Evolutionary conservation across 2,329 filamentous ascomycete species (phyloP).

Genomic region (Ophiostoma sp.): DNA sequence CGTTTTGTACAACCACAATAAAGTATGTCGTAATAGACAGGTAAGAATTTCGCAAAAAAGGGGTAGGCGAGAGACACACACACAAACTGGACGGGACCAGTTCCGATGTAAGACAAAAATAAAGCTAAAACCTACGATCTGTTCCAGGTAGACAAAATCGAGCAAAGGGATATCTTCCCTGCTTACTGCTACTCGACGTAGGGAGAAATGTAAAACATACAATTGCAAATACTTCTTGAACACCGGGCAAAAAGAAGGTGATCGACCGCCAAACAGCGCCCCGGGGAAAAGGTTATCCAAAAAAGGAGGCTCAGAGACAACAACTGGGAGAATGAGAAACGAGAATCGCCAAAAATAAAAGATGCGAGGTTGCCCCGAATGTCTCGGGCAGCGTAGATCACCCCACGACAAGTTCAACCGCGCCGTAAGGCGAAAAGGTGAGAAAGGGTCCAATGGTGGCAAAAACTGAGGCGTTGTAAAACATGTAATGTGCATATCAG

Average conservation of each 20-base stretch:
- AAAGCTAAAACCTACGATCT: constrained; percentile 18
- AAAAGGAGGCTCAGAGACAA: background rate
- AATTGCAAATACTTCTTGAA: background rate
- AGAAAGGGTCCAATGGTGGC: background rate
- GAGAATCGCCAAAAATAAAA: background rate
- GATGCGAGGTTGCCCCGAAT: constrained; percentile 15
- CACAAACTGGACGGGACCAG: background rate
- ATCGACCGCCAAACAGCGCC: background rate
- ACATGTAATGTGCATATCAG: constrained; percentile 5
- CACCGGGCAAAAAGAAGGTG: background rate
- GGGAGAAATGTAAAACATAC: background rate
- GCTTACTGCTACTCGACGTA: background rate
- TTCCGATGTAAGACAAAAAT: constrained; percentile 18
- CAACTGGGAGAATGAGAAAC: too few relatives aligned
- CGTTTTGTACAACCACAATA: background rate
- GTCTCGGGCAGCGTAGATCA: constrained; percentile 10
- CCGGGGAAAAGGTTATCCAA: constrained; percentile 3
- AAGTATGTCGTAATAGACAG: background rate
- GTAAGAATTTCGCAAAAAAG: background rate
- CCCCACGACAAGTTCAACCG: background rate
- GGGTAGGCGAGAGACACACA: background rate
- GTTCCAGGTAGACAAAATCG: constrained; percentile 15
- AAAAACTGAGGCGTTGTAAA: background rate
- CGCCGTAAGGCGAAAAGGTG: background rate
- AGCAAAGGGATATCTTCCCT: background rate